Conservation (phyloP, 2,329 filamentous ascomycete species). For the Pseudogymnoascus sp. region DNA sequence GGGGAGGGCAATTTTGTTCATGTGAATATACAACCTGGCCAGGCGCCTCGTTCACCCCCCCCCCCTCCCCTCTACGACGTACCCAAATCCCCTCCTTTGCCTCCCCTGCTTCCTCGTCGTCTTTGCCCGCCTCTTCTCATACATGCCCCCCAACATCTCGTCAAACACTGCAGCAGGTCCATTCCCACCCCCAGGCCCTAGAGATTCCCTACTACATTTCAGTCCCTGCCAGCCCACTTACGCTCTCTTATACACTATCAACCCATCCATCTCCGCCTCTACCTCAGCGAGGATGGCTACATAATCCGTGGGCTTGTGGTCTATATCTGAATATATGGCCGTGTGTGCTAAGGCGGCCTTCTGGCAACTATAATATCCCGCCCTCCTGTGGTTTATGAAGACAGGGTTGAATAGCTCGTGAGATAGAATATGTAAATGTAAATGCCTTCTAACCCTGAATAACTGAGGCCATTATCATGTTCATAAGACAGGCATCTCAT, state of each 20-base stretch:
- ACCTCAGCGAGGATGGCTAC: background rate
- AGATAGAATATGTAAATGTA: background rate
- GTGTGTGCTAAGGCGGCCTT: too few relatives aligned
- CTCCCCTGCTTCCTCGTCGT: background rate
- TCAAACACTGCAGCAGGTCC: constrained; percentile 36
- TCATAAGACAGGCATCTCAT: too few relatives aligned
- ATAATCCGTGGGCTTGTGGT: background rate
- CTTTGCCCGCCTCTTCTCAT: constrained; percentile 28
- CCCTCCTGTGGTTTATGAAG: background rate
- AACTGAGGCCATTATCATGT: background rate
- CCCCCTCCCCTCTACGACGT: background rate
- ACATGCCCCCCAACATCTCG: constrained; percentile 35
- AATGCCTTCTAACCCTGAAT: background rate
- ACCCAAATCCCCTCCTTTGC: background rate
- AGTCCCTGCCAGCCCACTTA: background rate
- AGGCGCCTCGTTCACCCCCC: background rate
- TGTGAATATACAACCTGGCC: background rate
- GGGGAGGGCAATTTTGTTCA: background rate
- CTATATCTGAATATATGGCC: background rate
- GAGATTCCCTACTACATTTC: background rate
- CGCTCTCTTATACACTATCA: background rate
- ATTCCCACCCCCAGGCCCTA: too few relatives aligned
- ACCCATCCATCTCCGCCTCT: background rate
- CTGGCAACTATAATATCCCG: background rate
- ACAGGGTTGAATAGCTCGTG: background rate